Evolutionary conservation across 345 rosid species (phyloP).

Genomic region (Reutealis trisperma): DNA sequence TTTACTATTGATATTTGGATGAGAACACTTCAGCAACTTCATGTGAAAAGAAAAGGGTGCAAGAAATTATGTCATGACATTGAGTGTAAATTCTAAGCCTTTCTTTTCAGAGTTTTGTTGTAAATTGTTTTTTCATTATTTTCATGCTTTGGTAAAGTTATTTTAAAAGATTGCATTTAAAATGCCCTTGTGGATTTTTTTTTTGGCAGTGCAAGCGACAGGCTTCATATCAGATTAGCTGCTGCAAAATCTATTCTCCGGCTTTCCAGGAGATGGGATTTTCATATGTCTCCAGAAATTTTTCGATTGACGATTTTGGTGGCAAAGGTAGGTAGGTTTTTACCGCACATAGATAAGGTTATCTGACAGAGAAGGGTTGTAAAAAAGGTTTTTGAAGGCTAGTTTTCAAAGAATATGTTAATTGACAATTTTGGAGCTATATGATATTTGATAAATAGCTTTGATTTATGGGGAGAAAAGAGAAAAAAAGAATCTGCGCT

Average conservation of each 20-base stretch:
- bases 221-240: conserved; percentile 61
- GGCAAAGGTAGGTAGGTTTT: conserved; percentile 57
- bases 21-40: too few species aligned
- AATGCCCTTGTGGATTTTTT: background rate
- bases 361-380: conserved; percentile 3
- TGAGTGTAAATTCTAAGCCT: background rate
- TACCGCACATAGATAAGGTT: conserved; percentile 14
- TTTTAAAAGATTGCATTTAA: background rate
- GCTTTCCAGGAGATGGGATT: conserved; percentile 93
- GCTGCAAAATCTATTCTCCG: conserved; percentile 85
- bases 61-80: background rate
- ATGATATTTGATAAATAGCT: too few species aligned
- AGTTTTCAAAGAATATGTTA: background rate
- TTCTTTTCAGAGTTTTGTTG: background rate
- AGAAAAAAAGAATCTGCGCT: background rate
- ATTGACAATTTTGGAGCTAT: background rate
- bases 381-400: background rate
- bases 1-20: background rate
- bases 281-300: conserved; percentile 68
- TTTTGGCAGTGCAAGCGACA: conserved; percentile 51
- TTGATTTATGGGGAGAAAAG: background rate
- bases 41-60: background rate
- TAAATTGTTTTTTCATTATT: background rate
- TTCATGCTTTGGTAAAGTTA: background rate
- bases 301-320: conserved; percentile 60